A percentile compares a stretch with the other conserved stretches of the same genome.
These are phyloP conservation scores for Sporothrix euskadiensis DNA, from an alignment of 2,329 filamentous ascomycete genomes.

Conservation along the genomic window DNA sequence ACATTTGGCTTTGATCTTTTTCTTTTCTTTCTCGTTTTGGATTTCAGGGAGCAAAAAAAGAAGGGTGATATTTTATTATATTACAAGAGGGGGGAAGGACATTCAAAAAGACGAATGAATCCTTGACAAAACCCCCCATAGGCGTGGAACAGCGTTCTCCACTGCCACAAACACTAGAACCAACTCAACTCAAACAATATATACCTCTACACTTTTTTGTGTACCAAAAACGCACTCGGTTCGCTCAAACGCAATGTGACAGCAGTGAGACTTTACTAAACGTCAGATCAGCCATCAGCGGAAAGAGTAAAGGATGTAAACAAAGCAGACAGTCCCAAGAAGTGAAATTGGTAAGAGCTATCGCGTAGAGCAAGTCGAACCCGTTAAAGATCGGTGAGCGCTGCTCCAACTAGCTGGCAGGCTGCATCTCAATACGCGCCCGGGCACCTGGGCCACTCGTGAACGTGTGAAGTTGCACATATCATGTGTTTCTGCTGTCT, in stretches of 20 bases:
- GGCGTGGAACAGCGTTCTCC: conserved; percentile 22
- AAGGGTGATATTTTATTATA: conserved; percentile 14
- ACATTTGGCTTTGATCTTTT: conserved; percentile 8
- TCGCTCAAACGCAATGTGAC: background rate
- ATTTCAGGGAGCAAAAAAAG: conserved; percentile 12
- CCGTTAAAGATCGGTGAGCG: too few relatives aligned
- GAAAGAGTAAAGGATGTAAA: too few relatives aligned
- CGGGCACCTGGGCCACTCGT: too few relatives aligned
- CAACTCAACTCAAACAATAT: conserved; percentile 27
- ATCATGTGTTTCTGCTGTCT: too few relatives aligned
- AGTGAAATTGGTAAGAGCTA: too few relatives aligned
- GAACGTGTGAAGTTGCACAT: too few relatives aligned
- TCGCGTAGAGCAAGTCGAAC: too few relatives aligned
- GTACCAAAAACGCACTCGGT: background rate
- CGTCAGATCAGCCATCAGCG: too few relatives aligned
- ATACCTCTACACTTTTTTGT: conserved; percentile 22
- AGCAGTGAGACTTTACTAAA: background rate
- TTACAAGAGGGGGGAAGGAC: conserved; percentile 12
- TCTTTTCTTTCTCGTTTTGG: background rate
- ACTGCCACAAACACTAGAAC: conserved; percentile 9
- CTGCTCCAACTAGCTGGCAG: too few relatives aligned
- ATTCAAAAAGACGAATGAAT: background rate
- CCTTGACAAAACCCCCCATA: conserved; percentile 1
- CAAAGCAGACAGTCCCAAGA: too few relatives aligned
- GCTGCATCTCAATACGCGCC: too few relatives aligned